These are phyloP conservation scores for Brettanomyces nanus DNA, from an alignment of 805 yeast genomes.

Conservation along the genomic window DNA sequence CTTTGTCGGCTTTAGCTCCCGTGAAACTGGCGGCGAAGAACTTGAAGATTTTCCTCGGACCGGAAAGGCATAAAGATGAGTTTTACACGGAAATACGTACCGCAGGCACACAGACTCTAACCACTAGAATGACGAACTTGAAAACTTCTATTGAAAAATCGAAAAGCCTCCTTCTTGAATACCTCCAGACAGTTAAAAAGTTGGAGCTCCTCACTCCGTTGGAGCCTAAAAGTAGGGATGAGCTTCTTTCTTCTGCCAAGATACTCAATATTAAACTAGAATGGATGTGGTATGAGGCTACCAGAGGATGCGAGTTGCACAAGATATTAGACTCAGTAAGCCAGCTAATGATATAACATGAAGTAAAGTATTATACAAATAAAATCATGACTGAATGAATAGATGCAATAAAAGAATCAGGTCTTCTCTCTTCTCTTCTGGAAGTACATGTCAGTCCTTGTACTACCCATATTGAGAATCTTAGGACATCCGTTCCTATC, in stretches of 20 bases:
- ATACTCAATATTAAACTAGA: conserved; percentile 45
- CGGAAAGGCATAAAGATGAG: background rate
- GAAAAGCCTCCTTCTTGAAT: conserved; percentile 28
- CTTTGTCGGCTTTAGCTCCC: conserved; percentile 36
- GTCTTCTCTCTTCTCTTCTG: background rate
- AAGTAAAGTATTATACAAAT: no score
- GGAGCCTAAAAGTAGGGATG: conserved; percentile 42
- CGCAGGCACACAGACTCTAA: background rate
- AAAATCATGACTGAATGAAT: no score
- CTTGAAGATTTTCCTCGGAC: conserved; percentile 14
- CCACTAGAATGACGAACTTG: background rate
- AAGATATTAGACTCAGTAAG: background rate
- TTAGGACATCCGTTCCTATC: conserved; percentile 92
- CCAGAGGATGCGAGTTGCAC: background rate
- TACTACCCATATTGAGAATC: conserved; percentile 73
- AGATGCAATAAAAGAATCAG: no score
- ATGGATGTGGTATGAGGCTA: conserved; percentile 48
- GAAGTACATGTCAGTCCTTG: conserved; percentile 27
- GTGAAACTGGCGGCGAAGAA: conserved; percentile 18
- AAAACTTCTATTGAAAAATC: conserved; percentile 19
- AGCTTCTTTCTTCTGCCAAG: conserved; percentile 35
- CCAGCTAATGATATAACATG: background rate
- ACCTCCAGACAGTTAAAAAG: conserved; percentile 29
- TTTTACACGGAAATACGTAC: background rate
- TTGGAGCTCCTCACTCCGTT: conserved; percentile 47